Base-by-base conservation (phyloP, 768 basidiomycete genomes). In the Tulasnella calospora region DNA sequence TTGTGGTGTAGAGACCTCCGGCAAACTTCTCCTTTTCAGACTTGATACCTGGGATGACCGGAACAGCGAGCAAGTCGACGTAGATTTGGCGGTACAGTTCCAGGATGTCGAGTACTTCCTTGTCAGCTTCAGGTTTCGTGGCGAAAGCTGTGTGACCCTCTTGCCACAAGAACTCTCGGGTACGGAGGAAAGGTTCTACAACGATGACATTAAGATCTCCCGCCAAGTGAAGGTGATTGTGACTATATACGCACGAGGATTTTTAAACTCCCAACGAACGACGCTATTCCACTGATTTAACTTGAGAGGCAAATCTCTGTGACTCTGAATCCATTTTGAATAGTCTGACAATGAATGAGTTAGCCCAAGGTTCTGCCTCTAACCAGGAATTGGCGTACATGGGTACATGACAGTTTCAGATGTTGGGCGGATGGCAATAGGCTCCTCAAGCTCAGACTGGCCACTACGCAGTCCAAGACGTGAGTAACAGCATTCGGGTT, bases 401-500 rank as follows among this genome's bases (percentile, higher is more conserved):
- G 97, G 97, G 86, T 99, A 99, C 98, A 99, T 99, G 84, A 92
- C 95, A 41, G 97, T 99, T 85, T 99, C 97, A 0, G 96, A 98
- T 0, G 97, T 99, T 51, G 97, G 98, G 81, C 97, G 93, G 82
- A 99, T 98, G 70, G 97, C 97, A 80, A 99, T 95, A 51, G 94
- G 96, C 83, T 99, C 97, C 83, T 98, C 96, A 33, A 99, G 89
- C 41, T 98, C 97, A 27, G 94, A 95, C 80, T 89, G 89, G 71
- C 98, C 98, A 75, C 95, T 96, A 82, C 38, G 67, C 21, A n/a
- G 21, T 76, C 46, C 44, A 77, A 69, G 9, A 77, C 15, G 69
- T 70, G 33, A 70, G 38, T 70, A 23, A 70, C 21, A 51, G 23
- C n/a, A 7, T 41, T 51, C 19, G 46, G 3, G 38, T 19, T 74